Base-by-base conservation (phyloP, 768 basidiomycete genomes). In the Hygrocybe coccinea region DNA sequence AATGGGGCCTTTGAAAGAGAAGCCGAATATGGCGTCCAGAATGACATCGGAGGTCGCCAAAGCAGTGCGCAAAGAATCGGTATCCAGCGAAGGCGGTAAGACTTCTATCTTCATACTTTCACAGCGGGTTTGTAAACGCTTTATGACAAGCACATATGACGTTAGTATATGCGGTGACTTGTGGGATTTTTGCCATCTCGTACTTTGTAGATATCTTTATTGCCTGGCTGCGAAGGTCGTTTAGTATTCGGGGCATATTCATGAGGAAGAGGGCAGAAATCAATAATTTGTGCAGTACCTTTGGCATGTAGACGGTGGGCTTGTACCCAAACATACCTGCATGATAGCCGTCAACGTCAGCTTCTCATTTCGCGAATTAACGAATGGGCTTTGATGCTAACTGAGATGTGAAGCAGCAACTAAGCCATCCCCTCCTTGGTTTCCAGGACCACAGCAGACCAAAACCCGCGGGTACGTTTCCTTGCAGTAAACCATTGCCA, bases 371-470 rank as follows among this genome's bases (percentile, higher is more conserved):
- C 52, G 22, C 33, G 19, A 4, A 19, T 19, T 29, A n/a, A n/a
- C n/a, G n/a, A 36, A 10, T 45, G 2, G 5, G 37, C 19, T 24
- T 10, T 2, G 58, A 3, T 9, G 65, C 81, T 53, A 60, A 90
- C 91, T 84, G 7, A 99, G 80, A 72, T 99, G 97, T 43, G 95
- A 79, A 41, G 97, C 97, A 25, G 97, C 97, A 22, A 97, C 95
- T 0, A 99, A 76, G 3, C 97, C 97, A 71, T 99, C 97, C 11
- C 97, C 97, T 1, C 93, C 89, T 76, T 98, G 95, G 65, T 98
- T 98, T 39, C 97, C 97, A 6, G 97, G 95, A 15, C 97, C 97
- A 67, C 95, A 97, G 64, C 91, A 93, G 10, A 98, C 90, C n/a
- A 98, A 75, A 5, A 98, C 91, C 10, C 84, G 81, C 36, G 79